These are phyloP conservation scores for Carex myosuroides DNA, from an alignment of 176 grass and related monocot genomes.

Conservation along the genomic window DNA sequence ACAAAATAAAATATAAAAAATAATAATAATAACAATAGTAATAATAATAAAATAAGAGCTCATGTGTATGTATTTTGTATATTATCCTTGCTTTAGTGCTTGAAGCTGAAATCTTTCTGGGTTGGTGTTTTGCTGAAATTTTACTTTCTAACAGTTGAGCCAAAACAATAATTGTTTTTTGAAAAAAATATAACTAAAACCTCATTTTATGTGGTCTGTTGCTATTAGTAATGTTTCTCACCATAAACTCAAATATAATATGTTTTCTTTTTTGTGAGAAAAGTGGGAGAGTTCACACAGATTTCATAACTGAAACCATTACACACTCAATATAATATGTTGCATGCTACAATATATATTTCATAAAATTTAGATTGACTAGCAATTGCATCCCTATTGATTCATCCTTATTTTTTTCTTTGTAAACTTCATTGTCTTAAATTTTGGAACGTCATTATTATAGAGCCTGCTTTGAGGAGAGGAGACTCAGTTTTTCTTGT, in stretches of 20 bases:
- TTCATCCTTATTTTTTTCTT: neutral
- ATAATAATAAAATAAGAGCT: no score
- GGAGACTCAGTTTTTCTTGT: slow-evolving; percentile 98
- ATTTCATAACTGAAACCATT: no score
- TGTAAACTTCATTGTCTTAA: neutral
- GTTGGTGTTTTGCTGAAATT: neutral
- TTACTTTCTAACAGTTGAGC: neutral
- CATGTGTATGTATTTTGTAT: no score
- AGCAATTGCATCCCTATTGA: neutral
- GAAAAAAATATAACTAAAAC: neutral
- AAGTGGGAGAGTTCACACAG: no score
- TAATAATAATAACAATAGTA: no score
- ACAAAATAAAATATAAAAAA: no score
- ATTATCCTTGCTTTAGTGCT: neutral
- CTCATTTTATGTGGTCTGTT: slow-evolving; percentile 5
- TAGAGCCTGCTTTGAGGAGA: slow-evolving; percentile 79
- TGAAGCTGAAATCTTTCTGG: neutral
- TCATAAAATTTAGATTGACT: neutral
- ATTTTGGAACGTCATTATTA: slow-evolving; percentile 26
- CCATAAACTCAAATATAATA: neutral
- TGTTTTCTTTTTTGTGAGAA: neutral
- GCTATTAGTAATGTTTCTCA: neutral
- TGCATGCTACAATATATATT: neutral
- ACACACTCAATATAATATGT: neutral
- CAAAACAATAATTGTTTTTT: neutral